Base-by-base conservation (phyloP, 345 rosid species). In the Salix exigua region DNA sequence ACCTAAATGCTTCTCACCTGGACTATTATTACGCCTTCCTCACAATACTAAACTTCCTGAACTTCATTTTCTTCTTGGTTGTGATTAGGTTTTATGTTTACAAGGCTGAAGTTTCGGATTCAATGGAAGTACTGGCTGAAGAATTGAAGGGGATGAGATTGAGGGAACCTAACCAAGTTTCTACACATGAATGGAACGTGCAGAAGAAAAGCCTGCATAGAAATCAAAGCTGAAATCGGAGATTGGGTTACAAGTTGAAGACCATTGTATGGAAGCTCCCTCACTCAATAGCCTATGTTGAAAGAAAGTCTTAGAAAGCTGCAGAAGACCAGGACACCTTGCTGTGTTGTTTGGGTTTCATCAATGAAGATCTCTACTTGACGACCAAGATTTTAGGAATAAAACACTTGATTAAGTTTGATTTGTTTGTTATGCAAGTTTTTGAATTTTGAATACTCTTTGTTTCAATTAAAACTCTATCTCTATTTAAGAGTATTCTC, bases 21-120 rank as follows among this genome's bases (percentile, higher is more conserved):
- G 97, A 93, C 78, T 76, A 93, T 72, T 91, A 93, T 71, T 93
- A 91, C 50, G 89, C 90, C 0, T 88, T 96, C 80, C 88, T 91
- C 0, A 88, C 91, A 0, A 74, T 88, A 37, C 85, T 93, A 46
- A 90, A 85, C 79, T 73, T 88, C 72, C 19, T 91, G 64, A 91
- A 91, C 85, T 80, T 96, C 65, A 7, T 83, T 2, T 75, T 89
- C 86, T 91, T 93, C 88, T 75, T 95, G 78, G 26, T 81, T n/a
- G 85, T 88, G 26, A 70, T 74, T 44, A 89, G 70, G 85, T 86
- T 82, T 48, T 96, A 91, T 60, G 91, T 82, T 66, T 93, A 96
- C 76, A 90, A 78, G 78, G 92, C 87, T 0, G 97, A 91, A 83
- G 87, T 87, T 73, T 88, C 91, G 0, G 85, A 89, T 75, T 88